Evolutionary conservation across 2,329 filamentous ascomycete genomes (phyloP), one percentile per base, ranked within the genome.

Genomic region (Ascochyta clinopodiicola): DNA sequence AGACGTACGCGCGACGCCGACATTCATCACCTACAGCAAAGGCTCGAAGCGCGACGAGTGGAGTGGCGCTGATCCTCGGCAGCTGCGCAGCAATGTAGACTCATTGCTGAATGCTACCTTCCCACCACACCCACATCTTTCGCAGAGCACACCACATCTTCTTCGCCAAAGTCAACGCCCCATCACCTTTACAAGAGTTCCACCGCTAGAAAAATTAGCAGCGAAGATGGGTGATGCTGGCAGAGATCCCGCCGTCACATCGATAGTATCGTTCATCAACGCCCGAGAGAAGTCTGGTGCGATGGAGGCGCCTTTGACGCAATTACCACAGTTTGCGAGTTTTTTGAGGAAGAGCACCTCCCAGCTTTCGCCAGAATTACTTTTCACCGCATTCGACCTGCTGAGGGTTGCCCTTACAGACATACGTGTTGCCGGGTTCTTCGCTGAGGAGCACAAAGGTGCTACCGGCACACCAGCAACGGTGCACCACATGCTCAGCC

Each of bases 361-460:
- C 0, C 77, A 79, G 0, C 76, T 96, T 2, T 84, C 89, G 0
- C 71, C 79, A 0, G 89, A 90, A 13, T 78, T 82, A 1, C 82
- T 92, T 38, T 98, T 98, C 70, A 85, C 92, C 1, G 80, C 93
- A 0, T 83, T 96, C n/a, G 95, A 98, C 70, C 83, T 99, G 1
- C 83, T 96, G 45, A 85, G 95, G 21, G 85, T 90, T 59, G 85
- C 90, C 0, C 84, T 96, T 52, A 81, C 88, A 12, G 94, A 98
- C 66, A 81, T 88, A 0, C 86, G 93, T 35, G 81, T 96, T 15
- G 91, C 90, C 57, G 89, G 89, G 17, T 96, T 87, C 76, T 92
- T 92, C 59, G 91, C 91, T 1, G 89, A 95, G 70, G 91, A 97
- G 72, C 66, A 74, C 44, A 69, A 66, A 35, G 70, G 70, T 29